Base-by-base conservation (phyloP, 2,329 filamentous ascomycete genomes). In the Ciborinia camelliae region DNA sequence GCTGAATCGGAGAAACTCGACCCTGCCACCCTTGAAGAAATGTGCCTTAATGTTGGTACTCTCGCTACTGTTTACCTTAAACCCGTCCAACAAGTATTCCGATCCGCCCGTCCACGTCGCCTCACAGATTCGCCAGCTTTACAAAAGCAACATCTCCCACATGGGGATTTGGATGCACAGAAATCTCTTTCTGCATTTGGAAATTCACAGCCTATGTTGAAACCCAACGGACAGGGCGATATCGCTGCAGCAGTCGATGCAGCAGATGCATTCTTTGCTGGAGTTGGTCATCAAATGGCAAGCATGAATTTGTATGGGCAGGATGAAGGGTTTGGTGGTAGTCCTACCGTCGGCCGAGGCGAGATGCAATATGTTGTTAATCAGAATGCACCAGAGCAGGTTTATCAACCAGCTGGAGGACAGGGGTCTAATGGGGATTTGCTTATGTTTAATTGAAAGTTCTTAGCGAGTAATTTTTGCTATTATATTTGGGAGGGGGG, bases 1-100 rank as follows among this genome's bases (percentile, higher is more conserved):
- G 94, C 95, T 41, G 95, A 99, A 77, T 93, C 91, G 35, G 95
- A 99, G 79, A 94, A 94, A 70, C 84, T 99, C 2, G 95, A 99
- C 75, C 89, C 93, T 0, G 83, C 85, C 53, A 99, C 95, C 0
- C 83, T 99, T 9, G 95, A 99, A 78, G 95, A 99, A 76, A 94
- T 99, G 86, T 98, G 95, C 74, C 84, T 99, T 66, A 96, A 94
- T 71, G 93, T 99, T 53, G 95, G 95, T 69, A 98, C 95, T 0
- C 83, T 99, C 4, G 95, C 95, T 4, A 99, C 95, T 0, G 94
- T 99, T 60, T 99, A 99, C 77, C 86, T 99, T 58, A 99, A 99
- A 77, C 95, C 95, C 4, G 94, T 99, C 7, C 92, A 98, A 76
- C 94, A 95, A 62, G 95, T 99, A 12, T 99, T 99, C 82, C 89